These are phyloP conservation scores for Casuarina equisetifolia DNA, from an alignment of 306 rosid species.

Conservation along the genomic window DNA sequence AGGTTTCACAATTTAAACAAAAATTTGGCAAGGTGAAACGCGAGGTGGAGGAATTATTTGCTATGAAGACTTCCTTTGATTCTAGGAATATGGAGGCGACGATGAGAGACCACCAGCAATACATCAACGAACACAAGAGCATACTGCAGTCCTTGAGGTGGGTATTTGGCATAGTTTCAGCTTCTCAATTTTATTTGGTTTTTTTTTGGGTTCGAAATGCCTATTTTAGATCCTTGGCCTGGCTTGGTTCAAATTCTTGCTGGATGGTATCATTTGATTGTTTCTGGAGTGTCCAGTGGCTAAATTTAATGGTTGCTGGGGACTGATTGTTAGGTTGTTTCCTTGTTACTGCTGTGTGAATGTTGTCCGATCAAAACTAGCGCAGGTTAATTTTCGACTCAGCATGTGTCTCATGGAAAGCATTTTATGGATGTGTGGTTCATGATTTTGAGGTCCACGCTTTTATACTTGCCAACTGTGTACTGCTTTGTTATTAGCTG, in stretches of 20 bases:
- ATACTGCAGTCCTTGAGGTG: constrained; percentile 98
- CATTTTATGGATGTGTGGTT: not conserved
- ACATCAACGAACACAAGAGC: constrained; percentile 72
- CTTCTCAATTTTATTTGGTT: not conserved
- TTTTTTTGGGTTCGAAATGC: constrained; percentile 10
- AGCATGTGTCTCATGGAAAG: not conserved
- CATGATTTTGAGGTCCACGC: not conserved
- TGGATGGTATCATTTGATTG: constrained; percentile 12
- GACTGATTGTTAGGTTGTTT: not conserved
- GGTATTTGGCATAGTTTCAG: constrained; percentile 24
- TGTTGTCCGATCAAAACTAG: not conserved
- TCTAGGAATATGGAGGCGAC: constrained; percentile 50
- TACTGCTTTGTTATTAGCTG: not conserved
- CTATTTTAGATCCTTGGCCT: not conserved
- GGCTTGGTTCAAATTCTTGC: constrained; percentile 1
- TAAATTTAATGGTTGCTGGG: not conserved
- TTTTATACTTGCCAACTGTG: not conserved
- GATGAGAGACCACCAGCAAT: constrained; percentile 65
- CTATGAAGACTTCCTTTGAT: constrained; percentile 45
- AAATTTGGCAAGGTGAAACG: constrained; percentile 60
- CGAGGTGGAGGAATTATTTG: constrained; percentile 76
- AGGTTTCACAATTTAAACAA: constrained; percentile 78
- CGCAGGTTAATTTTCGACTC: not conserved
- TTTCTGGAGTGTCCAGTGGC: constrained; percentile 10
- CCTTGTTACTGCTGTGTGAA: not conserved